Conservation (phyloP, 192 early-diverging fungal species). For the Linnemannia exigua region DNA sequence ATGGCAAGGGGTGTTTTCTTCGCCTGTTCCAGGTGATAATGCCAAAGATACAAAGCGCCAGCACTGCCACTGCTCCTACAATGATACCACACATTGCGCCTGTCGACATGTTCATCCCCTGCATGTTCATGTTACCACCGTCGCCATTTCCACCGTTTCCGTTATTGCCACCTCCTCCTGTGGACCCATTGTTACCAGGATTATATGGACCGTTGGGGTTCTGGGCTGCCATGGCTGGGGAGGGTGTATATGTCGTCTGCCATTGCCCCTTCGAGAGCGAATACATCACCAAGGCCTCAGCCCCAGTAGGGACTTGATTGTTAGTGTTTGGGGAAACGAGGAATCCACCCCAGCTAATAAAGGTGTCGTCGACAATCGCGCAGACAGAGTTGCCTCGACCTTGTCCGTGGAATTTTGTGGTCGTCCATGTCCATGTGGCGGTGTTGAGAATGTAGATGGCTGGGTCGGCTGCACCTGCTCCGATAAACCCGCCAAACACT, state of each 20-base stretch:
- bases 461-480: constrained; percentile 11
- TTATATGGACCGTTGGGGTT: too few species aligned
- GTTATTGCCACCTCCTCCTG: background rate
- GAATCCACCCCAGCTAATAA: constrained; percentile 50
- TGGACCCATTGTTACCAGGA: background rate
- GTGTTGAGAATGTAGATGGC: constrained; percentile 37
- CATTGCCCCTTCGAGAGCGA: constrained; percentile 10
- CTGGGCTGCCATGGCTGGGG: constrained; percentile 1
- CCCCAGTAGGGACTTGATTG: constrained; percentile 14
- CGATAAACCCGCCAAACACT: constrained; percentile 42
- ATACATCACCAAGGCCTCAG: constrained; percentile 34
- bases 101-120: background rate
- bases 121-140: too few species aligned
- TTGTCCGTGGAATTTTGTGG: background rate
- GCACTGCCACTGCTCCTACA: background rate
- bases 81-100: constrained; percentile 2
- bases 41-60: background rate
- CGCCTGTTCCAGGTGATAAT: background rate
- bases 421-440: constrained; percentile 38
- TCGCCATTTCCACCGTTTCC: background rate
- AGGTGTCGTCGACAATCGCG: constrained; percentile 32
- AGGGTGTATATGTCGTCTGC: constrained; percentile 37
- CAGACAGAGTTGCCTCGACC: constrained; percentile 37
- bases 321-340: constrained; percentile 12
- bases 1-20: background rate